These are phyloP conservation scores for Neurospora tetrasperma DNA, from an alignment of 495 filamentous ascomycete species.

Conservation along the genomic window DNA sequence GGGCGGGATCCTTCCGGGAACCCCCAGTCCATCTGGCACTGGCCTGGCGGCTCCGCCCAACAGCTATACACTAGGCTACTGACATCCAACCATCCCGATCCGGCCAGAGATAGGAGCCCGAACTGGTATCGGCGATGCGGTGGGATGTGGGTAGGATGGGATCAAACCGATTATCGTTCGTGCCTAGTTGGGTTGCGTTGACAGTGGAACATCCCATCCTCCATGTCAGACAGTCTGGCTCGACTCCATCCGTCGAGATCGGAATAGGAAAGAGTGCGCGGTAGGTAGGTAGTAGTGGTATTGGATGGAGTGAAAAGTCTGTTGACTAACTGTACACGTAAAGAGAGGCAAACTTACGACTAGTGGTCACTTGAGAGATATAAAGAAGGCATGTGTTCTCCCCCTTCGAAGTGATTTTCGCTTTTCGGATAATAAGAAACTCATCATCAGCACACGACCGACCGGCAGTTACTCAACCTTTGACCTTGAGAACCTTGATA, in stretches of 20 bases:
- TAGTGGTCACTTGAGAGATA: background rate
- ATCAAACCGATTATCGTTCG: background rate
- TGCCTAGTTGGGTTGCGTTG: background rate
- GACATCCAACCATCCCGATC: background rate
- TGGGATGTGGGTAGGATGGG: background rate
- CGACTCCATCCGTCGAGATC: background rate
- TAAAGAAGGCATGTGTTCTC: background rate
- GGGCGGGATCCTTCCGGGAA: background rate
- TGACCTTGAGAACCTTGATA: background rate
- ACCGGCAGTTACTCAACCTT: background rate
- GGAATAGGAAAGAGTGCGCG: background rate
- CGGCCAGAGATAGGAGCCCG: background rate
- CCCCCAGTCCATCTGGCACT: background rate
- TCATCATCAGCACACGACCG: background rate
- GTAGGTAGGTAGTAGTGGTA: background rate
- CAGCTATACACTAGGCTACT: background rate
- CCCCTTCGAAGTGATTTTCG: background rate
- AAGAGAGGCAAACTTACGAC: background rate
- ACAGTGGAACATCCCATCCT: background rate
- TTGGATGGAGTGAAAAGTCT: background rate
- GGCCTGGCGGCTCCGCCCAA: background rate
- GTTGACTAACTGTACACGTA: background rate
- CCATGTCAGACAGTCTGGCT: background rate
- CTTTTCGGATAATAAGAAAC: background rate
- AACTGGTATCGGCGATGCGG: background rate